Evolutionary conservation across 345 rosid species (phyloP), one percentile per base, ranked within the genome.

Genomic region (Pistacia atlantica): DNA sequence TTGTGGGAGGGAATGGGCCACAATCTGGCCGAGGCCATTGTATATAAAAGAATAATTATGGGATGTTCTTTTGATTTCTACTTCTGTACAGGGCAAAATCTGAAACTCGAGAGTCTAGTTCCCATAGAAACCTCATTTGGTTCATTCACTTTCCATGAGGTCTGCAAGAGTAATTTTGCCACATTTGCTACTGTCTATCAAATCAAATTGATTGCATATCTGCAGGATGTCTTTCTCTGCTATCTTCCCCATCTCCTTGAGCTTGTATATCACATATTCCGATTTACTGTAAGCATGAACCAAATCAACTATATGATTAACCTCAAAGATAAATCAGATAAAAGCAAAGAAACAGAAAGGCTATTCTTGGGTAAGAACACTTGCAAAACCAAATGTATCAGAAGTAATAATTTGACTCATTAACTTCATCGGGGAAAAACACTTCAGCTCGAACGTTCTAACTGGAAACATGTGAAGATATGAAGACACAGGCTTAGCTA

Each of bases 201-300:
- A 59, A 74, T 89, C 91, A 61, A 89, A 91, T 78, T 89, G 87
- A 48, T 86, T 71, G 69, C 90, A 79, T 66, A 88, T 88, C 80
- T 81, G 91, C 55, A 81, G 55, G 56, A 88, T 78, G 80, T 91
- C 96, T 74, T 87, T 89, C 68, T 87, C 88, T 71, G 86, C 77
- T 74, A 91, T 80, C 77, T 81, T 91, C 45, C 93, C 91, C 96
- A 91, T 88, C 86, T 91, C 90, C 86, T 86, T 91, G 2, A 91
- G 92, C 84, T 91, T 91, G 88, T 88, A 86, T 84, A 88, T 82
- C 10, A 91, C 80, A 60, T 83, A 89, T 75, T 91, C 96, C 1
- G 92, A 85, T 81, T 91, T 89, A 80, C 93, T 91, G 91, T 82
- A 84, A 69, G 72, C 77, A 75, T 59, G 68, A 65, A 31, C 75